Base-by-base conservation (phyloP, 306 rosid genomes). In the Acmispon strigosus region DNA sequence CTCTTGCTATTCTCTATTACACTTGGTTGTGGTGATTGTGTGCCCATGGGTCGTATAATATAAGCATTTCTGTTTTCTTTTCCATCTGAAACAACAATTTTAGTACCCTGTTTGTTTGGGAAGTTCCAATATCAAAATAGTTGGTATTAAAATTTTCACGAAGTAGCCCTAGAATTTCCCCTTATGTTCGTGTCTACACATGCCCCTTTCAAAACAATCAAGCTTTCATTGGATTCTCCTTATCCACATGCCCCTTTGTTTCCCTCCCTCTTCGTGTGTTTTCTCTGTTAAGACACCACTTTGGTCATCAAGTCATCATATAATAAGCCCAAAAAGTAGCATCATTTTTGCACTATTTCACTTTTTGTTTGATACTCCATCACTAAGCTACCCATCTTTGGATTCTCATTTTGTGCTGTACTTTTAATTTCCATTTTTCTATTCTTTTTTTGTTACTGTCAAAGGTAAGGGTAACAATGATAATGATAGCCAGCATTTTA, bases 161-260 rank as follows among this genome's bases (percentile, higher is more conserved):
- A n/a, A n/a, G n/a, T n/a, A n/a, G n/a, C n/a, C n/a, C n/a, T n/a
- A n/a, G n/a, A n/a, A n/a, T n/a, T n/a, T n/a, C n/a, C n/a, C n/a
- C n/a, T n/a, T 22, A 22, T 22, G 24, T 22, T 22, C 2, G 24
- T 22, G 24, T 22, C 24, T 22, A 22, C 24, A 22, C 24, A 22
- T 1, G 1, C 1, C 1, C 24, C 1, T 22, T 22, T 22, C 24
- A 22, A 22, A 22, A 22, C 2, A 22, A 22, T 22, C 24, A 22
- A 22, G 2, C 24, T 22, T 69, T 54, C 74, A 78, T 83, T 72
- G 87, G 87, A 86, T 86, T 81, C 90, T 78, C 70, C 80, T 78
- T 54, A 54, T 80, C 63, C 77, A 62, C 39, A 58, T 70, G 65
- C 41, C 8, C 34, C 34, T 27, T 27, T 27, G 0, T 27, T 4